Base-by-base conservation (phyloP, 768 basidiomycete genomes). In the Termitomyces sp. region DNA sequence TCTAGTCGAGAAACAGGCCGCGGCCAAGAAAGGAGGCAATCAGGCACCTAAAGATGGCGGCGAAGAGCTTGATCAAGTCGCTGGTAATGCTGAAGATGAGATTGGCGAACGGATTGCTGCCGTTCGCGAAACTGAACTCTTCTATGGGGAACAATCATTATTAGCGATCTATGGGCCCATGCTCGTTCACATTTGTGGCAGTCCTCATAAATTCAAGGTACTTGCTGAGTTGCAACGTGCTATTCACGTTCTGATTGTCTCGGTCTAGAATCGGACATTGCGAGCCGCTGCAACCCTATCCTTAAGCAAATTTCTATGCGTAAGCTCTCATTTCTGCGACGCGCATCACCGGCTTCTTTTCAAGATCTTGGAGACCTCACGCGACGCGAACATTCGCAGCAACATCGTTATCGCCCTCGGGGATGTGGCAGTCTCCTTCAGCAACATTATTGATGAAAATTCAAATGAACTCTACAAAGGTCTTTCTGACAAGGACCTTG, bases 401-500 rank as follows among this genome's bases (percentile, higher is more conserved):
- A 99, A 98, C 72, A 92, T 97, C 66, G 94, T 96, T 60, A 99
- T 99, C 64, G 95, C 95, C 2, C 84, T 99, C 4, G 96, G 97
- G 7, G 97, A 99, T 63, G 91, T 98, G 37, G 96, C 96, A 0
- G 94, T 98, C 16, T 97, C 91, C n/a, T 98, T 98, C 79, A 94
- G 92, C 70, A 94, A 75, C 59, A 91, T 99, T 72, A 84, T 99
- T 61, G 96, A 98, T 71, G 95, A 99, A 76, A 97, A 96, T 76
- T 92, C 89, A 73, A 89, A 94, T 64, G 90, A 94, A 63, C 77
- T 99, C 2, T 99, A 98, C 77, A 89, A 88, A 66, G 96, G 96
- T 2, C 81, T 98, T 35, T 88, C 91, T 11, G 97, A 99, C 69
- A 76, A 75, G 40, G 83, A 96, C 63, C 72, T 92, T 10, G 82